Evolutionary conservation across 2,329 filamentous ascomycete species (phyloP), one percentile per base, ranked within the genome.

Genomic region (Lecanicillium sp.): DNA sequence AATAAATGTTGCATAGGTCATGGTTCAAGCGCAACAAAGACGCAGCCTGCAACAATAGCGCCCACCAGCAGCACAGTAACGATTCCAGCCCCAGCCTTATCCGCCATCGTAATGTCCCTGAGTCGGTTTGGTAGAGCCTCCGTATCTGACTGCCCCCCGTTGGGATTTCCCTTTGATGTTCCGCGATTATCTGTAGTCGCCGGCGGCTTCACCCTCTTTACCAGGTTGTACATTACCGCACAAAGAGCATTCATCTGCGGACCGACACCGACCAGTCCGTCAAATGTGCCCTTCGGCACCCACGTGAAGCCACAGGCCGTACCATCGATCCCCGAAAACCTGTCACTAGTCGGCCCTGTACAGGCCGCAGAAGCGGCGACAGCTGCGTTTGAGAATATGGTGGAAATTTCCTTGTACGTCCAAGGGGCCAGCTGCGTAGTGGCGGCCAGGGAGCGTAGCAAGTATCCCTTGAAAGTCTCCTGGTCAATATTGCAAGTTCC

Each of bases 401-500:
- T 64, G 49, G 65, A 62, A 44, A 81, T 71, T 4, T 53, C 59
- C 35, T 66, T 58, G 43, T 59, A 63, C 2, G 69, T 74, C 46
- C 68, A 65, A 1, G 77, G 72, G 2, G 71, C 75, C 50, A 81
- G 55, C 53, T 74, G 68, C 6, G 68, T 60, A 2, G 74, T 71
- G 14, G 62, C 64, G 1, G 75, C 69, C 54, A 81, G 60, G 76
- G 81, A 88, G 32, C 84, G 79, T 18, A 76, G 61, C 18, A 87
- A 66, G 57, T 86, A 87, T 10, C 80, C 83, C 62, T 88, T 88
- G 75, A 87, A 88, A 34, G 72, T 78, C 51, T 73, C 72, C 62
- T 87, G 81, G 57, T 88, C 83, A 46, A 69, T 69, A 61, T 86
- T 75, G 68, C 84, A 89, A 18, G 65, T 66, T 40, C 63, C 60